phyloP scores from a whole-genome alignment of 148 eudicot genomes.

The Rhododendron williamsianum region DNA sequence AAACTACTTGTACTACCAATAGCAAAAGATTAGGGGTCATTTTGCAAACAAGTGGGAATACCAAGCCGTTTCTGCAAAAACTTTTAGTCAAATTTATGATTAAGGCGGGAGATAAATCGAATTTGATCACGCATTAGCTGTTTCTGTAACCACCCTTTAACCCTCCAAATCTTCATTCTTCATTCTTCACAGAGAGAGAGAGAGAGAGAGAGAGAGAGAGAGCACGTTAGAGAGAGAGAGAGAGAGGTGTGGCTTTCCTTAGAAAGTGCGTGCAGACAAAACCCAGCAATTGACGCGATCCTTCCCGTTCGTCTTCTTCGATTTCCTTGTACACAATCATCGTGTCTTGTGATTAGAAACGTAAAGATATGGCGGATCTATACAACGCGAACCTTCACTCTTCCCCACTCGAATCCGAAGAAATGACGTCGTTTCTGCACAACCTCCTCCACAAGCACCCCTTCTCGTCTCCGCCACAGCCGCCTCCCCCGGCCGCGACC shows the following conservation, averaged over 20 bases:
- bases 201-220: background rate
- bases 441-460: conserved; percentile 41
- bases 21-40: background rate
- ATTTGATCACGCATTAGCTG: conserved; percentile 9
- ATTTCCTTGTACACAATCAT: background rate
- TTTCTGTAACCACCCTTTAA: background rate
- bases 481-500: background rate
- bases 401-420: conserved; percentile 49
- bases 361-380: conserved; percentile 36
- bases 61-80: background rate
- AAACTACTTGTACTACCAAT: background rate
- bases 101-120: conserved; percentile 34
- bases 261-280: background rate
- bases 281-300: background rate
- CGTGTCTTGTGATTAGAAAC: background rate
- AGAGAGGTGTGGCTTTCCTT: background rate
- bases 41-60: background rate
- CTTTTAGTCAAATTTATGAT: conserved; percentile 4
- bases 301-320: background rate
- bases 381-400: conserved; percentile 24
- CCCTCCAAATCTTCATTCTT: background rate
- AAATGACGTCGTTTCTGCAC: conserved; percentile 54
- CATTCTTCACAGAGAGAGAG: background rate
- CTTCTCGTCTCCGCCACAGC: conserved; percentile 3
- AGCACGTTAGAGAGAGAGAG: conserved; percentile 1